Evolutionary conservation across 805 yeast species (phyloP).

Genomic region (Metschnikowia lochheadii): DNA sequence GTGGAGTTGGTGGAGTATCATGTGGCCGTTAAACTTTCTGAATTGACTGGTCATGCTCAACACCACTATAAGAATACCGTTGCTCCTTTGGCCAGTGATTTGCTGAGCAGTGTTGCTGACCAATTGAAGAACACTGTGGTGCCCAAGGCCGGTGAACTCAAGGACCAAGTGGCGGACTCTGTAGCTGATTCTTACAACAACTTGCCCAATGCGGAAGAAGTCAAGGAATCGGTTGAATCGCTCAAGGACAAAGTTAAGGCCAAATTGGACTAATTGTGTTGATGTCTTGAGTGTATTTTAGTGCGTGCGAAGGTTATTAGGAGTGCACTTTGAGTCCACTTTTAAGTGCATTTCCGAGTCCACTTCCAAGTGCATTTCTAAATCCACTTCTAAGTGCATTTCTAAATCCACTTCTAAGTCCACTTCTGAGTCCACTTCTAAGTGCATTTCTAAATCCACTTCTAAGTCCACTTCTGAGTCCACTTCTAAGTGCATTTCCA

Average conservation of each 20-base stretch:
- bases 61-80: conserved; percentile 21
- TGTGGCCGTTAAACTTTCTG: conserved; percentile 25
- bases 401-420: too few relatives aligned
- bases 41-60: conserved; percentile 12
- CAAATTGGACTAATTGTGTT: conserved; percentile 10
- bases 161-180: conserved; percentile 9
- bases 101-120: conserved; percentile 8
- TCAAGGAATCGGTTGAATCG: conserved; percentile 10
- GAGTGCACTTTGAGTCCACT: too few relatives aligned
- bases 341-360: too few relatives aligned
- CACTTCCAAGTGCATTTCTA: too few relatives aligned
- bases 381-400: too few relatives aligned
- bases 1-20: conserved; percentile 34
- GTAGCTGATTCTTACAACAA: conserved; percentile 2
- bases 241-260: conserved; percentile 15
- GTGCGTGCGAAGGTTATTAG: not conserved
- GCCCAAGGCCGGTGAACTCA: conserved; percentile 14
- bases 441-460: too few relatives aligned
- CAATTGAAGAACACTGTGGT: conserved; percentile 21
- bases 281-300: not conserved
- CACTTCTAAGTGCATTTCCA: too few relatives aligned
- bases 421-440: too few relatives aligned
- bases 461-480: too few relatives aligned
- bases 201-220: conserved; percentile 4
- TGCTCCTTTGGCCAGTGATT: conserved; percentile 15